Conservation (phyloP, 768 basidiomycete species). For the Auricularia sp. region DNA sequence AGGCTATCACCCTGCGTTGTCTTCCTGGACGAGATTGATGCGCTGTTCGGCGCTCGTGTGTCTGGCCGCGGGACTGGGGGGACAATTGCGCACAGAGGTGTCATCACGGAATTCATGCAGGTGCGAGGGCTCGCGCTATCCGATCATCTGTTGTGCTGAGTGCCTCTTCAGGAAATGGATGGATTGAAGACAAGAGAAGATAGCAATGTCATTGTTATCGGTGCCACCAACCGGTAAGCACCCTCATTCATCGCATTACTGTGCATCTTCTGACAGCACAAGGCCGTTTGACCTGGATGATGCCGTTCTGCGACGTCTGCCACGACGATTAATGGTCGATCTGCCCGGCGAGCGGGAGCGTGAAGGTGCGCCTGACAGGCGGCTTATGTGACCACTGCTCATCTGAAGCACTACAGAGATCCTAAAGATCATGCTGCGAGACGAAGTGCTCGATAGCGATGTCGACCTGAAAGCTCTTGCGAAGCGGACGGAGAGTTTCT, state of each 20-base stretch:
- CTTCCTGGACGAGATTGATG: conserved; percentile 92
- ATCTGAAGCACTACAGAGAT: conserved; percentile 46
- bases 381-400: background rate
- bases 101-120: conserved; percentile 90
- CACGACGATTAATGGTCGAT: conserved; percentile 79
- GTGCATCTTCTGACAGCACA: background rate
- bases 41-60: conserved; percentile 79
- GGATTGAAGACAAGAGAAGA: conserved; percentile 74
- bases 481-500: conserved; percentile 73
- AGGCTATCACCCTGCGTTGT: conserved; percentile 83
- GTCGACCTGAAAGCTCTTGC: conserved; percentile 53
- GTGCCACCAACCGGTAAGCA: conserved; percentile 70
- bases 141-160: background rate
- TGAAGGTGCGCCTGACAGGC: conserved; percentile 40
- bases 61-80: conserved; percentile 70
- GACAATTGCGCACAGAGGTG: conserved; percentile 73
- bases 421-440: conserved; percentile 74
- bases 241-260: background rate
- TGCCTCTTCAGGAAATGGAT: conserved; percentile 61
- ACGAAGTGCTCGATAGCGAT: conserved; percentile 60
- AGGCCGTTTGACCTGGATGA: conserved; percentile 80
- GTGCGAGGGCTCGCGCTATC: too few species aligned
- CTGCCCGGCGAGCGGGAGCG: conserved; percentile 80
- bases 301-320: conserved; percentile 81
- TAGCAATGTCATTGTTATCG: conserved; percentile 80